Evolutionary conservation across 148 eudicot species (phyloP), one percentile per base, ranked within the genome.

Genomic region (Tetragonia tetragonoides): DNA sequence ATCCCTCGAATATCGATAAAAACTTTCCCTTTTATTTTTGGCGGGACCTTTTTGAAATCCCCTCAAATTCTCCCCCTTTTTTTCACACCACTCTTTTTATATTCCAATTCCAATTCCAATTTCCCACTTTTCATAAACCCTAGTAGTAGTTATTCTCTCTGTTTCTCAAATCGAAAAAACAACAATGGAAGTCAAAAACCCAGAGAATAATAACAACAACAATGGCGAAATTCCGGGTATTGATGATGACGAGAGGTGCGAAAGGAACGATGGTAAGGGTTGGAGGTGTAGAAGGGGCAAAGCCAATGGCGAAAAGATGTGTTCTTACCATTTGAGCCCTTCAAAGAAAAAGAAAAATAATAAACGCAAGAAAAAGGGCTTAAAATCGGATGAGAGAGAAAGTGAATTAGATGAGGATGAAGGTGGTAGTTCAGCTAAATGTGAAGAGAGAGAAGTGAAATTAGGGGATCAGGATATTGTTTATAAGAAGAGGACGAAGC

Each of bases 11-110:
- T 15, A 12, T 65, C 68, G 42, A 65, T 65, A 65, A 34, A 65
- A 3, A 68, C 42, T 60, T 18, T 41, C 47, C 57, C 53, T 37
- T 20, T 66, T 46, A 16, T 38, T 73, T 79, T 79, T 79, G 82
- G 82, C 81, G 82, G 77, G 77, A 79, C 46, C 82, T 73, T 73
- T 75, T 79, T 61, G 24, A 73, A 79, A 64, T 65, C 75, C 28
- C 14, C 66, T 14, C 66, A 49, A 49, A 49, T 44, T 66, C 75
- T 44, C 12, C 41, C 4, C 42, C 6, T 38, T 39, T 18, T 15
- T 9, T 11, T 4, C 11, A 5, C 18, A 3, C 66, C 49, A 7
- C 16, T 38, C 15, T 64, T 70, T 41, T 68, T 65, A 41, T 12
- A 11, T 23, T 7, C 6, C 15, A 14, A 5, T 51, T 64, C 51